Percentiles rank a stretch among this genome's conserved stretches.
Evolutionary conservation across 2,329 filamentous ascomycete genomes (phyloP).

Genomic region (Aspergillus sp.): DNA sequence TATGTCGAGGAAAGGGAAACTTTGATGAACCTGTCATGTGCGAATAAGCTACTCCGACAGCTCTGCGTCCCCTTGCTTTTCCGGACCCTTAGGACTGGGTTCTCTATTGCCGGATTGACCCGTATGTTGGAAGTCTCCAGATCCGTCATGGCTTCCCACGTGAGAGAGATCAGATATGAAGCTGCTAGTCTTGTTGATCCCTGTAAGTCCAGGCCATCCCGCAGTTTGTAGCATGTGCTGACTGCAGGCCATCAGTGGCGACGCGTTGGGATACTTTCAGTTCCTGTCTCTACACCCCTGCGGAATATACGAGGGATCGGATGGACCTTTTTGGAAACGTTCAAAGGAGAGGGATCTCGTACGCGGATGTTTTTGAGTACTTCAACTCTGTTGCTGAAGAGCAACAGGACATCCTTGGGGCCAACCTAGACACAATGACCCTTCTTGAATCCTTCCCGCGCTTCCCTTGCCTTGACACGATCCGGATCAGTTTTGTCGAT

Average conservation of each 20-base stretch:
- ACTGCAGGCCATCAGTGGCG: background rate
- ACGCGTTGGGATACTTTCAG: slow-evolving; percentile 1
- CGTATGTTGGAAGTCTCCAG: background rate
- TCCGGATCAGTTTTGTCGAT: background rate
- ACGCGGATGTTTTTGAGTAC: slow-evolving; percentile 1
- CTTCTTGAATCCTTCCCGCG: background rate
- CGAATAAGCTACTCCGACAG: background rate
- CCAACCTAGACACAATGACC: background rate
- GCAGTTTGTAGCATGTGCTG: background rate
- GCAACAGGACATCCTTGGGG: slow-evolving; percentile 1
- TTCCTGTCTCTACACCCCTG: slow-evolving; percentile 1
- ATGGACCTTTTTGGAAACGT: background rate
- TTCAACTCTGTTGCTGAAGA: background rate
- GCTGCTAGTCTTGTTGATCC: slow-evolving; percentile 1
- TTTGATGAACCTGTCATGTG: background rate
- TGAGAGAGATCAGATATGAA: background rate
- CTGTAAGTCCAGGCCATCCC: background rate
- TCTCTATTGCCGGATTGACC: background rate
- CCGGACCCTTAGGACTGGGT: background rate
- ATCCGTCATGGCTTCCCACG: background rate
- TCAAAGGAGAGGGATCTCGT: background rate
- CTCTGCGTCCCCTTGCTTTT: slow-evolving; percentile 1
- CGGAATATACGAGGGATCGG: slow-evolving; percentile 3
- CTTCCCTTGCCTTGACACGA: slow-evolving; percentile 3
- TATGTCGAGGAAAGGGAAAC: background rate